phyloP scores from a whole-genome alignment of 1,284 basidiomycete species.

The Cystobasidium pallidum region DNA sequence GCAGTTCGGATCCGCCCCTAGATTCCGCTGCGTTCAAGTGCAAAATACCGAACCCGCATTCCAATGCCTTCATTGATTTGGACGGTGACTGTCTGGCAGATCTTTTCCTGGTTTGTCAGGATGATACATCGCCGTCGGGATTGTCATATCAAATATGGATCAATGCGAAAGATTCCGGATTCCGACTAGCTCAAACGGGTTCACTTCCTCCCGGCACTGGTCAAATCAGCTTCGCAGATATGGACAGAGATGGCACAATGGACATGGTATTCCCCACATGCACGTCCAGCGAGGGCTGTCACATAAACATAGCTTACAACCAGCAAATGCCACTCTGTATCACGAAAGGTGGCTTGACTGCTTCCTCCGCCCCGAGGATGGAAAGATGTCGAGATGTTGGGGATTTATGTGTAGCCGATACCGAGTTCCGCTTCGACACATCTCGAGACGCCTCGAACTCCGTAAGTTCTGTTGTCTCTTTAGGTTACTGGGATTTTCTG shows the following conservation, averaged over 20 bases:
- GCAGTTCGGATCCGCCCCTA: slow-evolving; percentile 66
- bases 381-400: slow-evolving; percentile 72
- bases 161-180: slow-evolving; percentile 76
- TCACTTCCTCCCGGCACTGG: slow-evolving; percentile 73
- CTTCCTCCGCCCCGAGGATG: slow-evolving; percentile 14
- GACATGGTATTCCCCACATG: slow-evolving; percentile 93
- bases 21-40: slow-evolving; percentile 62
- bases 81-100: slow-evolving; percentile 93
- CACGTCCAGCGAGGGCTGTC: slow-evolving; percentile 71
- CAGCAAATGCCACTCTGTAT: slow-evolving; percentile 81
- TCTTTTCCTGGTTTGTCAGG: slow-evolving; percentile 84
- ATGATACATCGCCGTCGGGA: slow-evolving; percentile 60
- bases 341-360: slow-evolving; percentile 30
- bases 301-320: slow-evolving; percentile 91
- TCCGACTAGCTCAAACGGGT: slow-evolving; percentile 69
- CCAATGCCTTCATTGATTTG: slow-evolving; percentile 91
- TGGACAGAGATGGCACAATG: slow-evolving; percentile 93
- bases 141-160: slow-evolving; percentile 85
- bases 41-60: slow-evolving; percentile 80
- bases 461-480: slow-evolving; percentile 16
- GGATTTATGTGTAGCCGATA: slow-evolving; percentile 79
- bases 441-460: slow-evolving; percentile 47
- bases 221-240: slow-evolving; percentile 84
- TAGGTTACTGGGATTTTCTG: slow-evolving; percentile 1
- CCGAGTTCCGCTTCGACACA: slow-evolving; percentile 77